phyloP scores from a whole-genome alignment of 2,329 filamentous ascomycete genomes.

The Colletotrichum chrysophilum region DNA sequence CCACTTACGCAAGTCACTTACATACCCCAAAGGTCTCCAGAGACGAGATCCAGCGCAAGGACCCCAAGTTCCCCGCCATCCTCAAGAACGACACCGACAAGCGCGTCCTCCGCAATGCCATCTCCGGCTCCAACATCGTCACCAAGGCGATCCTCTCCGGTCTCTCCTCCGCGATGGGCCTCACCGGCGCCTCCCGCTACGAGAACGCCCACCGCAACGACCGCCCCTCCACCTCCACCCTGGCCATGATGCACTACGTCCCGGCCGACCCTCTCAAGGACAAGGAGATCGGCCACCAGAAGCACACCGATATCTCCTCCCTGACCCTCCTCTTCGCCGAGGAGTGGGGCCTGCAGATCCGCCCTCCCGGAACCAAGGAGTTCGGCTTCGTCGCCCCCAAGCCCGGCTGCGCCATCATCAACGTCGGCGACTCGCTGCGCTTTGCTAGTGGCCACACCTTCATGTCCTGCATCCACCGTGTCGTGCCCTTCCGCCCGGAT shows the following conservation, averaged over 20 bases:
- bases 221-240: constrained; percentile 50
- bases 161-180: constrained; percentile 51
- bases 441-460: constrained; percentile 59
- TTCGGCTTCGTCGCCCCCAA: constrained; percentile 61
- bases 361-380: constrained; percentile 47
- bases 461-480: constrained; percentile 62
- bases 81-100: constrained; percentile 55
- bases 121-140: constrained; percentile 54
- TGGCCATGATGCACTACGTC: constrained; percentile 62
- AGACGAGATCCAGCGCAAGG: constrained; percentile 53
- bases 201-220: constrained; percentile 58
- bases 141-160: constrained; percentile 54
- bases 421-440: constrained; percentile 64
- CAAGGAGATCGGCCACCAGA: constrained; percentile 56
- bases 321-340: constrained; percentile 61
- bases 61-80: constrained; percentile 49
- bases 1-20: neutral
- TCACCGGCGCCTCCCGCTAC: constrained; percentile 50
- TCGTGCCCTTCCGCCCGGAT: constrained; percentile 54
- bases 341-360: constrained; percentile 63
- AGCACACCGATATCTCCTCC: constrained; percentile 62
- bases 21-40: constrained; percentile 38
- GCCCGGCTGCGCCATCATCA: constrained; percentile 57
- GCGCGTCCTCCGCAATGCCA: constrained; percentile 53
- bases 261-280: constrained; percentile 44